Percentiles rank a stretch among this genome's conserved stretches.
These are phyloP conservation scores for Chenopodium berlandieri DNA, from an alignment of 148 eudicot species.

Conservation along the genomic window DNA sequence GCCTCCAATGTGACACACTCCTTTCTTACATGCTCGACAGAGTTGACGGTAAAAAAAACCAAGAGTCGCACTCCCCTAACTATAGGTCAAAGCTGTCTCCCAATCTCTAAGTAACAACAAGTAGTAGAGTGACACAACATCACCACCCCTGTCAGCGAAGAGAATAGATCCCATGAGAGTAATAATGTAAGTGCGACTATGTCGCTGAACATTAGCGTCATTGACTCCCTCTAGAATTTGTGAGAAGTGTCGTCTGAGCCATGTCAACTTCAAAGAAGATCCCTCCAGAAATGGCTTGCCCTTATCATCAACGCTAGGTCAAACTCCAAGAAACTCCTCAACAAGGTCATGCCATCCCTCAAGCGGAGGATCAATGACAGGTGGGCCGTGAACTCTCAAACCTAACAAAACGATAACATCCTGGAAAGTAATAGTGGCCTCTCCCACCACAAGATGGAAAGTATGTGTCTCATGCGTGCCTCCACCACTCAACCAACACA, in stretches of 20 bases:
- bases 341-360: neutral
- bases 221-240: neutral
- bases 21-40: no score
- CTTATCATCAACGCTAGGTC: neutral
- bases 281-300: neutral
- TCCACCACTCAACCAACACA: conserved; percentile 22
- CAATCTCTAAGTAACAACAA: neutral
- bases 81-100: neutral
- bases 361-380: no score
- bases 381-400: neutral
- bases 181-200: neutral
- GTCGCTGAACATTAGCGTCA: neutral
- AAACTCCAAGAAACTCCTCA: neutral
- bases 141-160: neutral
- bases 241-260: neutral
- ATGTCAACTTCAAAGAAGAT: neutral
- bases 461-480: conserved; percentile 21
- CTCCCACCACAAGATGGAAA: conserved; percentile 11
- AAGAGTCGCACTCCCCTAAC: no score
- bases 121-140: neutral
- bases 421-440: conserved; percentile 15
- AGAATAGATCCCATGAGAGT: neutral
- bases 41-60: no score
- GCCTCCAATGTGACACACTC: no score
- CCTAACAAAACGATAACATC: conserved; percentile 8